phyloP scores from a whole-genome alignment of 768 basidiomycete genomes.

The Lentinula detonsa region DNA sequence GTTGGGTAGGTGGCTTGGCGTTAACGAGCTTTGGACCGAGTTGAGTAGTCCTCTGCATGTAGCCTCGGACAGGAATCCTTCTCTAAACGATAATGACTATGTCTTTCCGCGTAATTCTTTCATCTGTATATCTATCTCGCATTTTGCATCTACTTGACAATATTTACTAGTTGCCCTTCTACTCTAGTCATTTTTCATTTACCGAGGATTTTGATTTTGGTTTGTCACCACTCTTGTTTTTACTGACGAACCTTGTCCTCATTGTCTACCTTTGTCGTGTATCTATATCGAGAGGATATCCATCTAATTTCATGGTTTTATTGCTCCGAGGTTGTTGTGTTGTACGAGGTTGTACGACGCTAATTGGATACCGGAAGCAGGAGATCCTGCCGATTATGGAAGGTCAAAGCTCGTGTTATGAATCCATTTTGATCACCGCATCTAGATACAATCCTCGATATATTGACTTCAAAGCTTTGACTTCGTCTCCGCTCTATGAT shows the following conservation, averaged over 20 bases:
- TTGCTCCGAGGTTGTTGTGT: no score
- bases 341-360: no score
- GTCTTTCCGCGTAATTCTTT: background rate
- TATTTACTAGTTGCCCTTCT: background rate
- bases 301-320: no score
- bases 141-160: background rate
- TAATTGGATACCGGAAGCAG: no score
- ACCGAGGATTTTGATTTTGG: background rate
- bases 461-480: background rate
- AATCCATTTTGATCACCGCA: background rate
- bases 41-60: slow-evolving; percentile 17
- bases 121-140: slow-evolving; percentile 3
- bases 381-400: no score
- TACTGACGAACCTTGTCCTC: background rate
- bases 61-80: slow-evolving; percentile 7
- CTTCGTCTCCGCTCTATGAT: background rate
- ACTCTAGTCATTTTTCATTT: background rate
- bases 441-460: background rate
- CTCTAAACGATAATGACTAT: background rate
- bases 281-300: background rate
- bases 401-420: background rate
- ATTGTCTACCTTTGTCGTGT: background rate
- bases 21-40: slow-evolving; percentile 42
- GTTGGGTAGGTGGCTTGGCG: slow-evolving; percentile 47
- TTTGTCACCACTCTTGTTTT: background rate